A percentile compares a stretch with the other conserved stretches of the same genome.
Evolutionary conservation across 2,329 filamentous ascomycete species (phyloP).

Genomic region (Metarhizium brunneum): DNA sequence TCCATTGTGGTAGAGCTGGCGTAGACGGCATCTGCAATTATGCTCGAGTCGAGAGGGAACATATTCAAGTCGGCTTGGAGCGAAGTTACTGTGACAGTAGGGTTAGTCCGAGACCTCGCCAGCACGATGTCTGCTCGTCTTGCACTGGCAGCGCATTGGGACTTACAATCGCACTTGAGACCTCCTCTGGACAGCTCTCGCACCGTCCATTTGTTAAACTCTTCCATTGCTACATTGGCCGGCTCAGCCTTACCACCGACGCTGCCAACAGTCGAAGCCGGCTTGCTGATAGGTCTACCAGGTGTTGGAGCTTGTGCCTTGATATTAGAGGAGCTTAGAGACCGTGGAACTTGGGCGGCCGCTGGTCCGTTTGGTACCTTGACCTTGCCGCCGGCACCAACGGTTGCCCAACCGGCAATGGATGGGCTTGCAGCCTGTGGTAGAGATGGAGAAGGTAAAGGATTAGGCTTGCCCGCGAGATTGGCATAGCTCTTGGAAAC

Average conservation of each 20-base stretch:
- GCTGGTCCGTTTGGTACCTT: slow-evolving; percentile 58
- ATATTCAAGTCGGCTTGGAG: slow-evolving; percentile 69
- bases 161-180: slow-evolving; percentile 48
- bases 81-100: slow-evolving; percentile 51
- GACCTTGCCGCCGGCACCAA: slow-evolving; percentile 86
- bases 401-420: slow-evolving; percentile 73
- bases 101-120: not conserved
- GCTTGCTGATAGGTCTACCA: slow-evolving; percentile 42
- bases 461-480: slow-evolving; percentile 67
- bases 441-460: slow-evolving; percentile 16
- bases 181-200: slow-evolving; percentile 64
- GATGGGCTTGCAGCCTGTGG: slow-evolving; percentile 19
- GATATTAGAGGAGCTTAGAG: slow-evolving; percentile 31
- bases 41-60: slow-evolving; percentile 66
- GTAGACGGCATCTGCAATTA: slow-evolving; percentile 89
- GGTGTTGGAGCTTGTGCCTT: slow-evolving; percentile 33
- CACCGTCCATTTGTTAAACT: slow-evolving; percentile 90
- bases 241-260: slow-evolving; percentile 28
- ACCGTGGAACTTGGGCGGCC: slow-evolving; percentile 34
- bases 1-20: slow-evolving; percentile 82
- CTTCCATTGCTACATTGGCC: slow-evolving; percentile 58
- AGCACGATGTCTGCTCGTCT: not conserved
- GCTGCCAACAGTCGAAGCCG: slow-evolving; percentile 32
- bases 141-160: slow-evolving; percentile 19
- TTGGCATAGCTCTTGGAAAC: slow-evolving; percentile 87